A percentile compares a stretch with the other conserved stretches of the same genome.
Evolutionary conservation across 1,284 basidiomycete species (phyloP).

Genomic region (Jaminaea rosea): DNA sequence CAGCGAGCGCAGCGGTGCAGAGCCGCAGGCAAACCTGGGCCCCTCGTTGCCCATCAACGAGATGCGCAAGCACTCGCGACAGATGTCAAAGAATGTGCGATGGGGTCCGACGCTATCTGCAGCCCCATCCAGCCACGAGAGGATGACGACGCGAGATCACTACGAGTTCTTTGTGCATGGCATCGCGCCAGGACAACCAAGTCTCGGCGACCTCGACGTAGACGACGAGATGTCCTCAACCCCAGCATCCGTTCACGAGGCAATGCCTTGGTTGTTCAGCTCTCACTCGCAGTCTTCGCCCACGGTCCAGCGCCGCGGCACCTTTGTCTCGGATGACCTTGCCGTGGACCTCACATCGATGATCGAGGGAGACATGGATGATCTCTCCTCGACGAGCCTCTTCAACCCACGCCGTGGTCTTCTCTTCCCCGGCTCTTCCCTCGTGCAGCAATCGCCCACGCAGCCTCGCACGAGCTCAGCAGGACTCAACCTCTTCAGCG

Average conservation of each 20-base stretch:
- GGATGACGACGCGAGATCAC: slow-evolving; percentile 33
- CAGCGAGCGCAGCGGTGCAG: not conserved
- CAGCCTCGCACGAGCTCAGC: not conserved
- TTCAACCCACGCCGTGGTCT: not conserved
- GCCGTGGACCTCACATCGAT: no score
- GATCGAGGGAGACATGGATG: no score
- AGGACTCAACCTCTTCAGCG: not conserved
- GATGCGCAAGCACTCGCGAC: not conserved
- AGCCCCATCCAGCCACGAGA: slow-evolving; percentile 5
- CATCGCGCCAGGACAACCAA: slow-evolving; percentile 13
- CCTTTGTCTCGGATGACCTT: no score
- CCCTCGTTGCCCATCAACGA: not conserved
- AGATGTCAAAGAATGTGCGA: slow-evolving; percentile 9
- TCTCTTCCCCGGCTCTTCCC: not conserved
- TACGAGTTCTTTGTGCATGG: slow-evolving; percentile 38
- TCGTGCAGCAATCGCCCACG: no score
- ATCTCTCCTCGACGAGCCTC: no score
- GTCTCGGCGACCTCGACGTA: slow-evolving; percentile 20
- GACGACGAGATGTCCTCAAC: slow-evolving; percentile 4
- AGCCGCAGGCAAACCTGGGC: no score
- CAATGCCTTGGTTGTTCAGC: not conserved
- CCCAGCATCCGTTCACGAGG: not conserved
- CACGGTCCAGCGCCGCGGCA: no score
- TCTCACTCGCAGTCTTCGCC: no score
- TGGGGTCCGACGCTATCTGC: slow-evolving; percentile 25